phyloP scores from a whole-genome alignment of 768 basidiomycete species.

The Serendipita sp. region DNA sequence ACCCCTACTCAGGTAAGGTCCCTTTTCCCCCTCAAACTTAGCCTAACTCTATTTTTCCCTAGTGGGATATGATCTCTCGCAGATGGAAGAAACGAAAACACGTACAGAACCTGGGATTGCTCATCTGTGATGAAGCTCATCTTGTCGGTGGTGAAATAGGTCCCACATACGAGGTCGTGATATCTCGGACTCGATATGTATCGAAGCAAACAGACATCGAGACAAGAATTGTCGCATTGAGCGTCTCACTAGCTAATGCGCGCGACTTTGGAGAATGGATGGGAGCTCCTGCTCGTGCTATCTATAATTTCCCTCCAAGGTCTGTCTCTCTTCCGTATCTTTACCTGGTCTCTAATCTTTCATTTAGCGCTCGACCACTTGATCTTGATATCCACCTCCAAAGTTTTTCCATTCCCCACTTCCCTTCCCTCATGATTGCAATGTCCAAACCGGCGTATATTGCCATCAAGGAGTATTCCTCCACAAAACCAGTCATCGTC shows the following conservation, averaged over 20 bases:
- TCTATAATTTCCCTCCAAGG: constrained; percentile 97
- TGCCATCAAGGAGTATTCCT: constrained; percentile 75
- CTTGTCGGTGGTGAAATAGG: constrained; percentile 89
- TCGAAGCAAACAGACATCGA: constrained; percentile 84
- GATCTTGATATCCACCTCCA: constrained; percentile 97
- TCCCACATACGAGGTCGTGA: constrained; percentile 89
- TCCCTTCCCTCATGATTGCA: constrained; percentile 94
- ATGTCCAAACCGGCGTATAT: constrained; percentile 99
- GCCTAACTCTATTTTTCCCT: constrained; percentile 1
- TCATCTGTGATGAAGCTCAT: constrained; percentile 93
- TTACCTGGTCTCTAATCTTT: not conserved
- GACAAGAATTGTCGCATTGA: constrained; percentile 88
- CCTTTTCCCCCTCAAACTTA: not conserved
- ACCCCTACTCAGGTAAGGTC: constrained; percentile 64
- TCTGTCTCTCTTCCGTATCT: constrained; percentile 18
- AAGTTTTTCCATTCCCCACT: constrained; percentile 91
- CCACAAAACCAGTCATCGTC: constrained; percentile 71
- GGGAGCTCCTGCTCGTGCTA: constrained; percentile 79
- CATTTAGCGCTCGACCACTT: constrained; percentile 70
- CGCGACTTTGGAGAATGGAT: constrained; percentile 97
- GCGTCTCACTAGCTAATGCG: constrained; percentile 90
- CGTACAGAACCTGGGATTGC: constrained; percentile 78
- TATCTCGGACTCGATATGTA: constrained; percentile 93
- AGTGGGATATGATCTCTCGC: constrained; percentile 93
- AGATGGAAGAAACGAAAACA: constrained; percentile 96